Percentiles rank a stretch among this genome's conserved stretches.
Conservation (phyloP, 345 rosid genomes). For the Salix dunnii region DNA sequence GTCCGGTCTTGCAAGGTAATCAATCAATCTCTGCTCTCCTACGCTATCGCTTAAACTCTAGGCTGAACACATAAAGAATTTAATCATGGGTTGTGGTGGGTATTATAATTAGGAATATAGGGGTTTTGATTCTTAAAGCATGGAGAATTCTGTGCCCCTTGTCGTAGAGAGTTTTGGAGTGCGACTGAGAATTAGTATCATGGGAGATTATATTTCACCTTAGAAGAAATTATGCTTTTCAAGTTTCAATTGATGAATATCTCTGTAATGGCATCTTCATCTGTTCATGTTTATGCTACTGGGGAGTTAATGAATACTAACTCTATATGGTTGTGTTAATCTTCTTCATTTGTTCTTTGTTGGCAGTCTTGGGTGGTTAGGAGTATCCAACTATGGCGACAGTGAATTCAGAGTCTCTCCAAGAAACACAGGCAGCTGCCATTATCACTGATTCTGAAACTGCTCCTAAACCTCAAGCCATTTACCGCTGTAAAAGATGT, state of each 20-base stretch:
- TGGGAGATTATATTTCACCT: too few relatives aligned
- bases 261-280: too few relatives aligned
- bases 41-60: too few relatives aligned
- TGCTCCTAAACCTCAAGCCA: constrained; percentile 39
- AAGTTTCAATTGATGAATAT: not conserved
- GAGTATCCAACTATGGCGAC: not conserved
- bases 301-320: not conserved
- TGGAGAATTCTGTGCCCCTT: too few relatives aligned
- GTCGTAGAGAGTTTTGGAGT: too few relatives aligned
- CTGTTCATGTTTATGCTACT: not conserved
- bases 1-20: too few relatives aligned
- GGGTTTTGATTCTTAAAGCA: too few relatives aligned
- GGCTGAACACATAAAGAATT: too few relatives aligned
- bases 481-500: constrained; percentile 83
- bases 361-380: not conserved
- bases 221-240: not conserved
- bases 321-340: not conserved
- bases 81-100: too few relatives aligned
- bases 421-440: constrained; percentile 18
- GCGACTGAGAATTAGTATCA: too few relatives aligned
- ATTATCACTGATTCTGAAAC: constrained; percentile 23
- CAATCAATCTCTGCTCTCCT: too few relatives aligned
- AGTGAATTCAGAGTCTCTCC: not conserved
- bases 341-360: not conserved
- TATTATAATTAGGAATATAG: too few relatives aligned